phyloP scores from a whole-genome alignment of 257 asterid species.

The Eustoma russellianum region DNA sequence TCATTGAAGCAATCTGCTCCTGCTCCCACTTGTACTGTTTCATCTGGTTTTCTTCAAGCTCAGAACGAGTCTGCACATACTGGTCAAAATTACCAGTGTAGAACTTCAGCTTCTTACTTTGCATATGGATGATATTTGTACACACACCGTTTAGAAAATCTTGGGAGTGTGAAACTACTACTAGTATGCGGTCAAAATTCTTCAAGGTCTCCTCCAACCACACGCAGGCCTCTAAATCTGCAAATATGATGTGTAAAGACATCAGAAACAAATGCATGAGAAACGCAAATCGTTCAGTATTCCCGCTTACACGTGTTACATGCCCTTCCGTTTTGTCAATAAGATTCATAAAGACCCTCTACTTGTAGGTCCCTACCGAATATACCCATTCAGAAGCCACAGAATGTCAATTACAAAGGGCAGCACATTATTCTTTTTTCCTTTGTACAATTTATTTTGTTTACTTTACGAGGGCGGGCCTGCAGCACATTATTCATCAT shows the following conservation, averaged over 20 bases:
- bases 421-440: too few relatives aligned
- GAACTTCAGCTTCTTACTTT: conserved; percentile 62
- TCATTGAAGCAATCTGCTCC: conserved; percentile 92
- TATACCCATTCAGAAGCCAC: too few relatives aligned
- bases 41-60: conserved; percentile 97
- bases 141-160: conserved; percentile 96
- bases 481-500: too few relatives aligned
- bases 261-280: background rate
- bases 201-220: conserved; percentile 93
- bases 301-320: too few relatives aligned
- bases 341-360: too few relatives aligned
- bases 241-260: background rate
- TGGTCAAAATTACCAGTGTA: conserved; percentile 91
- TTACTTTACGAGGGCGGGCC: too few relatives aligned
- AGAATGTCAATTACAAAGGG: too few relatives aligned
- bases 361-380: too few relatives aligned
- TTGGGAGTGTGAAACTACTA: conserved; percentile 95
- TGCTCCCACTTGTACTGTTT: conserved; percentile 98
- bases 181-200: conserved; percentile 82
- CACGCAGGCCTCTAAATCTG: conserved; percentile 97
- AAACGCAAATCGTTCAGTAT: background rate
- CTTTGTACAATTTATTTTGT: too few relatives aligned
- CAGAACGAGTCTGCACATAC: conserved; percentile 84
- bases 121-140: conserved; percentile 98
- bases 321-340: too few relatives aligned